A percentile compares a stretch with the other conserved stretches of the same genome.
phyloP scores from a whole-genome alignment of 768 basidiomycete species.

The Pisolithus albus region DNA sequence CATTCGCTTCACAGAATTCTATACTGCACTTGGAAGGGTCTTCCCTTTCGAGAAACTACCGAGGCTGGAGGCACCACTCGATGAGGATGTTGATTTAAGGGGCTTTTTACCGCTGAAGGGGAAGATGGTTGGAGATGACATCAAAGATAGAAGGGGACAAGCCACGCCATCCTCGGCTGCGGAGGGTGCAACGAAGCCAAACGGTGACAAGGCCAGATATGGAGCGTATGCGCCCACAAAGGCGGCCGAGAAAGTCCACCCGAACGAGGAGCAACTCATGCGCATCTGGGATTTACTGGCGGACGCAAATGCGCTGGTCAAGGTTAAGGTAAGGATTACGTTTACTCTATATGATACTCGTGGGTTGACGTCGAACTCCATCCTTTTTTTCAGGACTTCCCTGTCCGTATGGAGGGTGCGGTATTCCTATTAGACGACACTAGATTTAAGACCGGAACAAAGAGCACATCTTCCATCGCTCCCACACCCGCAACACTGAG shows the following conservation, averaged over 20 bases:
- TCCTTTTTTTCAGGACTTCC: conserved; percentile 16
- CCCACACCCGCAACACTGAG: conserved; percentile 5
- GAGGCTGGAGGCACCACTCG: conserved; percentile 52
- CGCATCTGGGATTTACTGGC: conserved; percentile 77
- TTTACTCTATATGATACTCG: no score
- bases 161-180: conserved; percentile 13
- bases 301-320: conserved; percentile 58
- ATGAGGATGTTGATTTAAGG: conserved; percentile 85
- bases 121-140: conserved; percentile 38
- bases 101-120: conserved; percentile 82
- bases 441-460: conserved; percentile 1
- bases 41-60: conserved; percentile 69
- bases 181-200: conserved; percentile 19
- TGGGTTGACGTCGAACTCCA: background rate
- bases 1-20: conserved; percentile 62
- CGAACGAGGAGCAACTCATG: conserved; percentile 95
- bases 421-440: conserved; percentile 14
- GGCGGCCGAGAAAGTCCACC: conserved; percentile 53
- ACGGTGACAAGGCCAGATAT: conserved; percentile 6
- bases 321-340: conserved; percentile 45
- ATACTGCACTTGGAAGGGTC: conserved; percentile 47
- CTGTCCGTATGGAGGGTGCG: conserved; percentile 17
- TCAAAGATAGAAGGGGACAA: conserved; percentile 1
- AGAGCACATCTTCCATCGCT: background rate
- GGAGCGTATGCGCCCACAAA: conserved; percentile 13